Evolutionary conservation across 495 filamentous ascomycete species (phyloP).

Genomic region (Elaphomyces granulatus): DNA sequence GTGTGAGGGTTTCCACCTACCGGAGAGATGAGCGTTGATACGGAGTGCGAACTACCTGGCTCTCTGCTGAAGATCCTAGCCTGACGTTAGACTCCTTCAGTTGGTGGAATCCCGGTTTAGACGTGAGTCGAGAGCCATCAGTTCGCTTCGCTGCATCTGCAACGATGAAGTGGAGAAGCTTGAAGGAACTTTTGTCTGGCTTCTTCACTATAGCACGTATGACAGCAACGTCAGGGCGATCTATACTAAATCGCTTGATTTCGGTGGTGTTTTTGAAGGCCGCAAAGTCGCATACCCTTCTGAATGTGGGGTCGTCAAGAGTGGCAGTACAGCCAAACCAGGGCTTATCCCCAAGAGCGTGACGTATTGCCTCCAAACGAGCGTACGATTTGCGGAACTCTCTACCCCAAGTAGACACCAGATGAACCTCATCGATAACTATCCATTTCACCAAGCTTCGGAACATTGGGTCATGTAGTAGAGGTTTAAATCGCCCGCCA

Average conservation of each 20-base stretch:
- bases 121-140: not conserved
- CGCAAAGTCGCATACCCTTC: not conserved
- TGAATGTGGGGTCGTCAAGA: not conserved
- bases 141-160: not conserved
- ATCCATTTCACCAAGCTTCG: not conserved
- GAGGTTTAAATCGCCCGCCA: not conserved
- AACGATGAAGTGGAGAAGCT: not conserved
- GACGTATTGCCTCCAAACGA: not conserved
- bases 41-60: too few species aligned
- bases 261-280: not conserved
- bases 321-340: not conserved
- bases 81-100: too few species aligned
- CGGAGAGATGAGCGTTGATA: too few species aligned
- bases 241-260: not conserved
- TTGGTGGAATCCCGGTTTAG: too few species aligned
- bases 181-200: not conserved
- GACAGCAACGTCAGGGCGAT: not conserved
- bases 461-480: not conserved
- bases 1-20: too few species aligned
- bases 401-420: constrained; percentile 1
- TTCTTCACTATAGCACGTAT: not conserved
- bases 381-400: not conserved
- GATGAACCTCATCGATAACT: constrained; percentile 2
- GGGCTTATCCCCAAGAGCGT: not conserved
- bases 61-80: too few species aligned